phyloP scores from a whole-genome alignment of 805 yeast genomes.

The Lachancea kluyveri region DNA sequence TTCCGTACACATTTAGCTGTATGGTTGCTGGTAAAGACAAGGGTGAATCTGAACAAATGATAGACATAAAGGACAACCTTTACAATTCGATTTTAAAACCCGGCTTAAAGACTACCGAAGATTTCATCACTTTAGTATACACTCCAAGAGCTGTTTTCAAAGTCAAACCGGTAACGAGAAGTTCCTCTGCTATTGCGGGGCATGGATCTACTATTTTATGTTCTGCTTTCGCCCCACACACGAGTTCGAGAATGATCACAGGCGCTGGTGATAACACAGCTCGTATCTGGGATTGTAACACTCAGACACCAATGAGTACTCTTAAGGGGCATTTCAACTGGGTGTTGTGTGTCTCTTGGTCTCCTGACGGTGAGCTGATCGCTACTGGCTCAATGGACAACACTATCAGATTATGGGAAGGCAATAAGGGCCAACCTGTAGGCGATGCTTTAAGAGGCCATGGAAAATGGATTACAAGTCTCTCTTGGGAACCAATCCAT shows the following conservation, averaged over 20 bases:
- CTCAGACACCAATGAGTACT: constrained; percentile 83
- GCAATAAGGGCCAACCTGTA: constrained; percentile 60
- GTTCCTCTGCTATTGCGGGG: constrained; percentile 89
- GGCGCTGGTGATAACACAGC: constrained; percentile 98
- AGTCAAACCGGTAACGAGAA: constrained; percentile 84
- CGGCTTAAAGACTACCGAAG: constrained; percentile 84
- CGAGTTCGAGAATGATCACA: constrained; percentile 78
- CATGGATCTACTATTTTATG: constrained; percentile 92
- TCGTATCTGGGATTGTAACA: constrained; percentile 92
- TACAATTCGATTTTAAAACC: constrained; percentile 82
- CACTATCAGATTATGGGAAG: constrained; percentile 84
- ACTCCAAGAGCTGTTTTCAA: constrained; percentile 95
- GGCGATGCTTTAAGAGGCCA: constrained; percentile 81
- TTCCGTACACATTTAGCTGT: constrained; percentile 82
- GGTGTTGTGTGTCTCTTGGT: constrained; percentile 89
- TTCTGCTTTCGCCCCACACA: constrained; percentile 88
- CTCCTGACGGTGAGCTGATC: constrained; percentile 83
- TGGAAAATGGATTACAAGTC: constrained; percentile 79
- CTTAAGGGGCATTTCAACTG: constrained; percentile 83
- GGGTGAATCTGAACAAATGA: constrained; percentile 32
- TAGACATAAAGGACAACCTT: constrained; percentile 73
- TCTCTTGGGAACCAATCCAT: constrained; percentile 94
- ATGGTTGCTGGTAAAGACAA: constrained; percentile 39
- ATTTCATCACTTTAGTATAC: constrained; percentile 80
- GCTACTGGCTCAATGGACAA: constrained; percentile 97